phyloP scores from a whole-genome alignment of 306 rosid genomes.

The Abrus pulchellus region DNA sequence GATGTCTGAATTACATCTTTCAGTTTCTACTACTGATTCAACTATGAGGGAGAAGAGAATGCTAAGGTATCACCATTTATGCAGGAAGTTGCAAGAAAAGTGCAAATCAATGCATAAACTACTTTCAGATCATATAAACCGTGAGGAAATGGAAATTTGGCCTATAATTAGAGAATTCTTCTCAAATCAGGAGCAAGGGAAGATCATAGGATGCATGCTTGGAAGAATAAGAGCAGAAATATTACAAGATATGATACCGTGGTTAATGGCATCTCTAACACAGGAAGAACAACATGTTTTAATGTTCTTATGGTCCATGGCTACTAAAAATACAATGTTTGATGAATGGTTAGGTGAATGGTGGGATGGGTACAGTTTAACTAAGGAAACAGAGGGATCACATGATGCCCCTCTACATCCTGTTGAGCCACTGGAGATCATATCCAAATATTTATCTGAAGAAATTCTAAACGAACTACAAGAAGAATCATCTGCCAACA shows the following conservation, averaged over 20 bases:
- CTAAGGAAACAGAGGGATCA: conserved; percentile 61
- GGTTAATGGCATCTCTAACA: conserved; percentile 88
- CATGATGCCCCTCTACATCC: conserved; percentile 54
- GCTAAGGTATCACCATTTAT: conserved; percentile 58
- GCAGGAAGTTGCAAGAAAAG: conserved; percentile 72
- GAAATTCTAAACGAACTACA: conserved; percentile 57
- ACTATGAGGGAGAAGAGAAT: conserved; percentile 52
- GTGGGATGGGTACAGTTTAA: conserved; percentile 81
- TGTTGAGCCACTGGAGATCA: conserved; percentile 77
- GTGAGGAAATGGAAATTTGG: conserved; percentile 91
- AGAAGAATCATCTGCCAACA: conserved; percentile 52
- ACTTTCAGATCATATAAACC: conserved; percentile 70
- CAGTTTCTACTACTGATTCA: conserved; percentile 56
- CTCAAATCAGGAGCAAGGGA: conserved; percentile 80
- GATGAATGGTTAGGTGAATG: conserved; percentile 91
- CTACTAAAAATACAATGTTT: conserved; percentile 87
- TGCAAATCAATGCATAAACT: conserved; percentile 76
- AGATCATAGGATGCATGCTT: conserved; percentile 80
- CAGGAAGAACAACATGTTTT: conserved; percentile 76
- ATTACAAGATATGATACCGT: conserved; percentile 92
- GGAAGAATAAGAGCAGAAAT: conserved; percentile 84
- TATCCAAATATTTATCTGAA: conserved; percentile 68
- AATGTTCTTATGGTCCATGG: conserved; percentile 84
- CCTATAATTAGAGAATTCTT: conserved; percentile 75
- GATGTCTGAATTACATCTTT: conserved; percentile 64